Percentiles rank a stretch among this genome's conserved stretches.
Conservation (phyloP, 2,329 filamentous ascomycete species). For the Aureobasidium sp. region DNA sequence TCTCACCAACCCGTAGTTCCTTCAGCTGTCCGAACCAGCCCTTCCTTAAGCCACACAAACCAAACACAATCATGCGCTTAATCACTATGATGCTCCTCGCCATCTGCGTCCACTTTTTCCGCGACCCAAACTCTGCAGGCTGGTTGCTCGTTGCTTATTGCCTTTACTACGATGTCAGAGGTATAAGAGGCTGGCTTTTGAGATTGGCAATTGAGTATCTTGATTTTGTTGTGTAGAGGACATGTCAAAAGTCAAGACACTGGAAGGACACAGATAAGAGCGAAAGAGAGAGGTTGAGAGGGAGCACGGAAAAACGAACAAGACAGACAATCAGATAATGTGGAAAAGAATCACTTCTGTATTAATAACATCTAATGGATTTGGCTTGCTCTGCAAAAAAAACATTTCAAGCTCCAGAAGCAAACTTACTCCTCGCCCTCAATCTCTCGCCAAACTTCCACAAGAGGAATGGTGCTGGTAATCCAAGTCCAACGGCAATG, state of each 20-base stretch:
- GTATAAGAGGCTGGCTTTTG: not conserved
- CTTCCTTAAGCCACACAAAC: not conserved
- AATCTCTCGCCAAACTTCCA: constrained; percentile 30
- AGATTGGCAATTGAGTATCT: not conserved
- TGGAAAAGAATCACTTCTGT: too few relatives aligned
- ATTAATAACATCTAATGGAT: too few relatives aligned
- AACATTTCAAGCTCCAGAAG: too few relatives aligned
- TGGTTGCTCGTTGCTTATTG: not conserved
- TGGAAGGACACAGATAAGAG: too few relatives aligned
- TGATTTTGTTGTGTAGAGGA: not conserved
- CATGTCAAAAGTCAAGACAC: too few relatives aligned
- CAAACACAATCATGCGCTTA: not conserved
- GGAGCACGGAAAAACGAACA: too few relatives aligned
- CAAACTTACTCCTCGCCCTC: constrained; percentile 14
- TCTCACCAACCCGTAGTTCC: too few relatives aligned
- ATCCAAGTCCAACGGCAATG: constrained; percentile 43
- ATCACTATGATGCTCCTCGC: not conserved
- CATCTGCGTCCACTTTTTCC: not conserved
- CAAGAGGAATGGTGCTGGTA: constrained; percentile 28
- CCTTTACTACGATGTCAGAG: not conserved
- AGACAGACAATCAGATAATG: too few relatives aligned
- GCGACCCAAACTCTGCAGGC: not conserved
- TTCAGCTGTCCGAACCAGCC: too few relatives aligned
- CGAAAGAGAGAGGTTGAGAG: too few relatives aligned
- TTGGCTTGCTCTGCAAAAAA: too few relatives aligned